Percentiles rank a stretch among this genome's conserved stretches.
These are phyloP conservation scores for Gossypium schwendimanii DNA, from an alignment of 441 rosid genomes.

Conservation along the genomic window DNA sequence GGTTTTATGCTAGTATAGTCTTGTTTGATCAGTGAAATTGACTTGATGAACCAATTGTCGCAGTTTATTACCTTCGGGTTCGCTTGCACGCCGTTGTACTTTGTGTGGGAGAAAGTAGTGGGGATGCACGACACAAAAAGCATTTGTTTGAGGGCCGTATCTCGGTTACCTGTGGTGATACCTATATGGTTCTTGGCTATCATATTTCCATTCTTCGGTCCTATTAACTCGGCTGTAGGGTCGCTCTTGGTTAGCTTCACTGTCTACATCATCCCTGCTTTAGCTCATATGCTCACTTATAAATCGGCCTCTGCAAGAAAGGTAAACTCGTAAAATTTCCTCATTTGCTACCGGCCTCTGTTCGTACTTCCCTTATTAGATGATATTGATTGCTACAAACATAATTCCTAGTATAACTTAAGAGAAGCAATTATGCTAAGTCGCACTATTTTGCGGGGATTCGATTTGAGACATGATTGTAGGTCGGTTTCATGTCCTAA, in stretches of 20 bases:
- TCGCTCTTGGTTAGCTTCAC: slow-evolving; percentile 55
- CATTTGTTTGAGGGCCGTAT: slow-evolving; percentile 38
- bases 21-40: neutral
- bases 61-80: slow-evolving; percentile 63
- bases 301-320: slow-evolving; percentile 38
- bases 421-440: neutral
- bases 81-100: slow-evolving; percentile 49
- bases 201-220: slow-evolving; percentile 58
- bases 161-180: slow-evolving; percentile 45
- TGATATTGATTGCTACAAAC: neutral
- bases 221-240: slow-evolving; percentile 58
- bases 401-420: neutral
- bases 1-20: neutral
- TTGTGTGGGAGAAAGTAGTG: slow-evolving; percentile 56
- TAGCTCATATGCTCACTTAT: slow-evolving; percentile 50
- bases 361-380: neutral
- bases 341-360: neutral
- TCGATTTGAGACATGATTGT: neutral
- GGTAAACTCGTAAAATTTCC: slow-evolving; percentile 17
- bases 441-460: neutral
- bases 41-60: neutral
- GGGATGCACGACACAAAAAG: slow-evolving; percentile 62
- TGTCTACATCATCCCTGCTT: slow-evolving; percentile 53
- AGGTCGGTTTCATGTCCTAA: neutral
- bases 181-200: slow-evolving; percentile 63